phyloP scores from a whole-genome alignment of 176 grass and related monocot genomes.

The Coix lacrymajobi region DNA sequence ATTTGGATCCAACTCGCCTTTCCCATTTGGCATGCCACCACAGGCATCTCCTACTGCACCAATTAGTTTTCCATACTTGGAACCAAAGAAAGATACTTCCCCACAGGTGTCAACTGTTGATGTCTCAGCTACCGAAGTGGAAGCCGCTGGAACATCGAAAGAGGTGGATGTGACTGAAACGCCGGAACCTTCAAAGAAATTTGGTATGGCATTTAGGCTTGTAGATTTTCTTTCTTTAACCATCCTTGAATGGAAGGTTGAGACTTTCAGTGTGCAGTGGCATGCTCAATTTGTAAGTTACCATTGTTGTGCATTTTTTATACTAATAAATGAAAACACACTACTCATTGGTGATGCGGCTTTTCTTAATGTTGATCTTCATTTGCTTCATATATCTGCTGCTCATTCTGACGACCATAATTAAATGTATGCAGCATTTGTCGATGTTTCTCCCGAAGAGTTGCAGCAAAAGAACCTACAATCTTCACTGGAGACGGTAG shows the following conservation, averaged over 20 bases:
- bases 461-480: slow-evolving; percentile 58
- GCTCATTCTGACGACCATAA: background rate
- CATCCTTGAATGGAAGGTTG: background rate
- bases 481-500: slow-evolving; percentile 51
- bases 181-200: slow-evolving; percentile 62
- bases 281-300: background rate
- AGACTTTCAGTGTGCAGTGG: background rate
- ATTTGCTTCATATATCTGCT: slow-evolving; percentile 14
- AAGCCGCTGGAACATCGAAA: slow-evolving; percentile 44
- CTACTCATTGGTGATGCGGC: background rate
- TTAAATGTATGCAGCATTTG: slow-evolving; percentile 68
- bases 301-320: background rate
- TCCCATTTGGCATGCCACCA: slow-evolving; percentile 72
- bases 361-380: background rate
- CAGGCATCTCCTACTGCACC: slow-evolving; percentile 37
- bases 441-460: slow-evolving; percentile 92
- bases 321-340: slow-evolving; percentile 11
- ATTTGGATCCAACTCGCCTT: slow-evolving; percentile 58
- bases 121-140: slow-evolving; percentile 59
- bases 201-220: slow-evolving; percentile 45
- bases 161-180: slow-evolving; percentile 39
- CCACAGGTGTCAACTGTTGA: slow-evolving; percentile 59
- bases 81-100: slow-evolving; percentile 35
- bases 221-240: background rate
- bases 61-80: slow-evolving; percentile 43